Conservation (phyloP, 345 rosid species). For the Aurinia saxatilis region DNA sequence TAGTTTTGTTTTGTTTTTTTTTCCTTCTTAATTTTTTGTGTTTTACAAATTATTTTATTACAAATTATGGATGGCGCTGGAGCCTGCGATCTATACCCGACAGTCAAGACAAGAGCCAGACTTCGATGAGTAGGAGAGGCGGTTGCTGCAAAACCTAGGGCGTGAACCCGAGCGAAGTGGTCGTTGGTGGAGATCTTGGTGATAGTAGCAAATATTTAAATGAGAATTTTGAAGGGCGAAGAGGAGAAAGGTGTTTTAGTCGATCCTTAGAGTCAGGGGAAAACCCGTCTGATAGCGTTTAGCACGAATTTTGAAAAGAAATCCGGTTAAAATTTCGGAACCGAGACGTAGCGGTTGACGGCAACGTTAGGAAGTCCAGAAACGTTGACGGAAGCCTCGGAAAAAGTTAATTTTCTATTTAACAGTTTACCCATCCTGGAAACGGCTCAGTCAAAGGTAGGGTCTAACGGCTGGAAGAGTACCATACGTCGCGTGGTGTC, state of each 20-base stretch:
- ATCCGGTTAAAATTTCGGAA: constrained; percentile 3
- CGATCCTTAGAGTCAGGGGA: background rate
- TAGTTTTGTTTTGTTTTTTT: background rate
- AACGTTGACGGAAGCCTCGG: constrained; percentile 16
- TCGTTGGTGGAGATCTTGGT: background rate
- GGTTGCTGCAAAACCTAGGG: background rate
- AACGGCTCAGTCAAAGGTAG: constrained; percentile 9
- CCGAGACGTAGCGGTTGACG: constrained; percentile 1
- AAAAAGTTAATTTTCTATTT: constrained; percentile 22
- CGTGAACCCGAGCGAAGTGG: too few relatives aligned
- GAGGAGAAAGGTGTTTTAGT: background rate
- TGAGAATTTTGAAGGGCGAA: constrained; percentile 7
- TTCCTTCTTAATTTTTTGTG: background rate
- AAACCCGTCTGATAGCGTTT: constrained; percentile 1
- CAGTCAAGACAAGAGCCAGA: too few relatives aligned
- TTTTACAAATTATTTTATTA: too few relatives aligned
- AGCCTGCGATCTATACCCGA: too few relatives aligned
- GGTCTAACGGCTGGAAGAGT: constrained; percentile 10
- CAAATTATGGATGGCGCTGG: too few relatives aligned
- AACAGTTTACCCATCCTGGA: constrained; percentile 13
- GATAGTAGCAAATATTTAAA: constrained; percentile 2
- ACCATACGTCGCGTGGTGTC: background rate
- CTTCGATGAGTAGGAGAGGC: background rate
- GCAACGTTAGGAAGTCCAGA: constrained; percentile 18
- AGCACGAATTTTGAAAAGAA: background rate